Percentiles rank a stretch among this genome's conserved stretches.
Conservation (phyloP, 345 rosid genomes). For the Boechera divaricarpa region DNA sequence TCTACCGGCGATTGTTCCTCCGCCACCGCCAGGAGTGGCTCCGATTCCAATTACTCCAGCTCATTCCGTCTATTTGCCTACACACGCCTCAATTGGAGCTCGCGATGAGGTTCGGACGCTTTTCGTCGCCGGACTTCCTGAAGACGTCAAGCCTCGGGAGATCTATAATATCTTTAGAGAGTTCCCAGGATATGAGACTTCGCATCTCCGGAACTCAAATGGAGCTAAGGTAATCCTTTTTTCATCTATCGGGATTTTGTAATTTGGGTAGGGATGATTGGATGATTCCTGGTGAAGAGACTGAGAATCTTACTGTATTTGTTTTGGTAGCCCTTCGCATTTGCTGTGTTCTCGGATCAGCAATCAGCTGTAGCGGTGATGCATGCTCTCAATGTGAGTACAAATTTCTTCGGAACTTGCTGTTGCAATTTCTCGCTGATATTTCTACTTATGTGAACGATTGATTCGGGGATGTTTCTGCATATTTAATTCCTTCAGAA, state of each 20-base stretch:
- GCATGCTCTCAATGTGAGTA: constrained; percentile 82
- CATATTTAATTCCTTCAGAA: background rate
- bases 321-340: constrained; percentile 74
- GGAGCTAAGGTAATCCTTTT: constrained; percentile 40
- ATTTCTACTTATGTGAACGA: background rate
- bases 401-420: background rate
- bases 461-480: too few species aligned
- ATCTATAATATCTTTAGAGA: constrained; percentile 88
- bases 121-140: constrained; percentile 91
- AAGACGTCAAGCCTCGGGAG: constrained; percentile 87
- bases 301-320: constrained; percentile 12
- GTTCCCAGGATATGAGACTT: constrained; percentile 87
- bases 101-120: constrained; percentile 76
- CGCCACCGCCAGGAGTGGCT: constrained; percentile 37
- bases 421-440: background rate
- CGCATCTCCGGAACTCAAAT: constrained; percentile 69
- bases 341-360: constrained; percentile 77
- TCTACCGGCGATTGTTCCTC: constrained; percentile 45
- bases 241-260: background rate
- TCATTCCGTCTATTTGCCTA: constrained; percentile 50
- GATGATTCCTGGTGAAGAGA: background rate
- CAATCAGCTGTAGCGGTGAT: constrained; percentile 75
- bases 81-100: constrained; percentile 38
- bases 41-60: constrained; percentile 42
- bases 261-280: background rate